Evolutionary conservation across 139 green algal species (phyloP).

Genomic region (Ettlia oleoabundans): DNA sequence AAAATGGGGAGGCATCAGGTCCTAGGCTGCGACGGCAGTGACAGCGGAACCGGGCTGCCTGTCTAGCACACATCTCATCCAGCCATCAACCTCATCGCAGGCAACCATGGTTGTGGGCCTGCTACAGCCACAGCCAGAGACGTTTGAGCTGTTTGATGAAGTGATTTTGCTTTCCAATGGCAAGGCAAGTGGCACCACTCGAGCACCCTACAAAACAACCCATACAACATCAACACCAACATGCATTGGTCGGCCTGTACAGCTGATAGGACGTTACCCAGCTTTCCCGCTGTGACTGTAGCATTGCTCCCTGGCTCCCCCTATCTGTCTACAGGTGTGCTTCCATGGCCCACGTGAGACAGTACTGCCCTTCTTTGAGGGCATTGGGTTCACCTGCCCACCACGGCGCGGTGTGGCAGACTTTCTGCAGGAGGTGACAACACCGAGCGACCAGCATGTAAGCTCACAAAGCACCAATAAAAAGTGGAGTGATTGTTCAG

Average conservation of each 20-base stretch:
- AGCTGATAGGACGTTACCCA: too few relatives aligned
- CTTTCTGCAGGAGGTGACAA: conserved; percentile 75
- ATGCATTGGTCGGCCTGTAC: too few relatives aligned
- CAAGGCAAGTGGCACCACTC: too few relatives aligned
- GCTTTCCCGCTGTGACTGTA: neutral
- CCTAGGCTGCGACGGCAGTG: too few relatives aligned
- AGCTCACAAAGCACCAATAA: neutral
- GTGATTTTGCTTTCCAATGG: conserved; percentile 52
- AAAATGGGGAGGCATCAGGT: too few relatives aligned
- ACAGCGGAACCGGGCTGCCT: too few relatives aligned
- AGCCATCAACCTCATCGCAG: too few relatives aligned
- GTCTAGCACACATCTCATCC: too few relatives aligned
- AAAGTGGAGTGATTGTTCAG: neutral
- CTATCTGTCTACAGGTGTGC: conserved; percentile 35
- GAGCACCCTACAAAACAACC: too few relatives aligned
- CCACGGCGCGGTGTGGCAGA: conserved; percentile 66
- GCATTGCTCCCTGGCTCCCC: neutral
- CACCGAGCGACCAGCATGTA: conserved; percentile 50
- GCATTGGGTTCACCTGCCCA: conserved; percentile 67
- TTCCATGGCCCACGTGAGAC: conserved; percentile 55
- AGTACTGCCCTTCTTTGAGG: conserved; percentile 65
- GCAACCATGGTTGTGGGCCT: conserved; percentile 55
- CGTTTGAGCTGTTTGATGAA: conserved; percentile 61
- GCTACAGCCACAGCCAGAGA: conserved; percentile 66
- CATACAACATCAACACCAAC: too few relatives aligned